phyloP scores from a whole-genome alignment of 2,329 filamentous ascomycete genomes.

The Seiridium unicorne region DNA sequence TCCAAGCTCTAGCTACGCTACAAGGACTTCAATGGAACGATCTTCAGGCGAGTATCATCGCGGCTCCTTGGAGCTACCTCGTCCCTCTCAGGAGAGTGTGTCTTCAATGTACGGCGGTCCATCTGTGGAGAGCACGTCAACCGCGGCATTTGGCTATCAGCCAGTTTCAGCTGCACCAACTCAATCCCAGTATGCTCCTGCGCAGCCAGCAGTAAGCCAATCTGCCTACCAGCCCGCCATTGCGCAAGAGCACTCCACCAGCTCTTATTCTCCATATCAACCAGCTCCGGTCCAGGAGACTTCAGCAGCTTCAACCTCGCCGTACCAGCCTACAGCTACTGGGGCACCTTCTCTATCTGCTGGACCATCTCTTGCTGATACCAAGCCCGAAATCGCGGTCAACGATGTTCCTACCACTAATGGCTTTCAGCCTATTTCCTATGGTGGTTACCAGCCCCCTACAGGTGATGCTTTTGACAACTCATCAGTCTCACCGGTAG shows the following conservation, averaged over 20 bases:
- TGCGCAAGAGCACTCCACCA: conserved; percentile 1
- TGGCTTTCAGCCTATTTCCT: conserved; percentile 44
- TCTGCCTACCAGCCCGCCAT: conserved; percentile 10
- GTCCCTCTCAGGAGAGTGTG: conserved; percentile 38
- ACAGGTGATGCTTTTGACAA: conserved; percentile 31
- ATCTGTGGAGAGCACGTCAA: conserved; percentile 26
- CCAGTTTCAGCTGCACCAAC: conserved; percentile 8
- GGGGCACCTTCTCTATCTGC: conserved; percentile 12
- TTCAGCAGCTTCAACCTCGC: conserved; percentile 17
- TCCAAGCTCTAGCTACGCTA: conserved; percentile 25
- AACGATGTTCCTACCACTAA: conserved; percentile 16
- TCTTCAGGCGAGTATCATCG: conserved; percentile 41
- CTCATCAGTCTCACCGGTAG: conserved; percentile 23
- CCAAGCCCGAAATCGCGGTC: conserved; percentile 11
- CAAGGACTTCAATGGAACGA: conserved; percentile 43
- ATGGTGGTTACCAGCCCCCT: conserved; percentile 49
- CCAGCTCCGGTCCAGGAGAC: not conserved
- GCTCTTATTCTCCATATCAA: not conserved
- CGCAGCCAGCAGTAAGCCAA: conserved; percentile 19
- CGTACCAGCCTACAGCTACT: conserved; percentile 23
- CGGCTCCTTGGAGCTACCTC: conserved; percentile 39
- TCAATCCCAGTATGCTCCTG: not conserved
- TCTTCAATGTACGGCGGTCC: conserved; percentile 22
- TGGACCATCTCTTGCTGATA: conserved; percentile 9
- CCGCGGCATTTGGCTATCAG: conserved; percentile 30